Evolutionary conservation across 305 asterid species (phyloP).

Genomic region (Coffea humblotiana): DNA sequence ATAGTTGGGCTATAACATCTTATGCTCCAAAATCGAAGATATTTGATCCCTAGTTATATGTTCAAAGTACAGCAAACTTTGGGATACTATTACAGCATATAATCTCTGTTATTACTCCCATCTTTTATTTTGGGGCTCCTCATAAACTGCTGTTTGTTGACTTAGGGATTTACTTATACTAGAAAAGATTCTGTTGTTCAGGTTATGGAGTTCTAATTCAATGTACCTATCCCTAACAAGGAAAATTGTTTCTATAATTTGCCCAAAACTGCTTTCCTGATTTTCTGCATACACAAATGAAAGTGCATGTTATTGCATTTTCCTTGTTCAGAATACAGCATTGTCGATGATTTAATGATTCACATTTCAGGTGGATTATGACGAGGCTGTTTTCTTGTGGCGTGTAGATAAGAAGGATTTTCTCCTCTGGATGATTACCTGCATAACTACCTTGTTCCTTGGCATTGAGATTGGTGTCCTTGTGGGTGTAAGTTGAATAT

Average conservation of each 20-base stretch:
- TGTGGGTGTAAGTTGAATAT: slow-evolving; percentile 66
- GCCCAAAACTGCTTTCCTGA: slow-evolving; percentile 6
- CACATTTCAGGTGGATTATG: slow-evolving; percentile 87
- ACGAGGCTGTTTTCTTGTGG: slow-evolving; percentile 94
- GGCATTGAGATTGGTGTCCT: slow-evolving; percentile 99
- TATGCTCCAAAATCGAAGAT: background rate
- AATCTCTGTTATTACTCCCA: background rate
- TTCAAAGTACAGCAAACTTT: background rate
- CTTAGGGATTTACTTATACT: background rate
- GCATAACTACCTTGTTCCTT: slow-evolving; percentile 74
- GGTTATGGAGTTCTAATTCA: background rate
- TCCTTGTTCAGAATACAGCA: slow-evolving; percentile 25
- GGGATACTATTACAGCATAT: background rate
- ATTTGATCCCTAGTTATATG: background rate
- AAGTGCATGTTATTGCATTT: slow-evolving; percentile 7
- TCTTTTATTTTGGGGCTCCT: background rate
- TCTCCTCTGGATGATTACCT: slow-evolving; percentile 88
- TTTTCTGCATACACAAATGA: background rate
- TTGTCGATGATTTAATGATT: slow-evolving; percentile 16
- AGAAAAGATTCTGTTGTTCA: background rate
- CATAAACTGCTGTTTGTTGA: background rate
- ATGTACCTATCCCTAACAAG: background rate
- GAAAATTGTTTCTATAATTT: background rate
- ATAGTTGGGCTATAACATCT: background rate
- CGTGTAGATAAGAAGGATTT: slow-evolving; percentile 93